Percentiles rank a stretch among this genome's conserved stretches.
Conservation (phyloP, 2,329 filamentous ascomycete species). For the Clonostachys sp. region DNA sequence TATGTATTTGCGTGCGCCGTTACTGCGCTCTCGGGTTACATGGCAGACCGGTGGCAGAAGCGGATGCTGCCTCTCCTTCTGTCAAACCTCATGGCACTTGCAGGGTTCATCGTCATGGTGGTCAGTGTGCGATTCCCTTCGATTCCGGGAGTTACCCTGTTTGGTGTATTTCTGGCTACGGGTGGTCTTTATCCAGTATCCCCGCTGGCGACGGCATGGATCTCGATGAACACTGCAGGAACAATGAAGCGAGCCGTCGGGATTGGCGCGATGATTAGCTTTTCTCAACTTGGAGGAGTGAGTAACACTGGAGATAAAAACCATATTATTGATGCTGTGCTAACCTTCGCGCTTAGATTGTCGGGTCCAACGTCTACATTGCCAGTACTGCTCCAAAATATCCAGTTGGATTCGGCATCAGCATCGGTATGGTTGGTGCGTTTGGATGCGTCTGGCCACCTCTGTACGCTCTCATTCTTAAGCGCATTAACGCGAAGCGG, state of each 20-base stretch:
- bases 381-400: conserved; percentile 3
- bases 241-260: background rate
- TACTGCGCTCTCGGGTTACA: background rate
- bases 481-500: conserved; percentile 11
- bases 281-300: background rate
- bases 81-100: background rate
- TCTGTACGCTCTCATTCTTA: background rate
- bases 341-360: background rate
- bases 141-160: background rate
- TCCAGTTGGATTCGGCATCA: conserved; percentile 4
- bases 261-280: background rate
- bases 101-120: background rate
- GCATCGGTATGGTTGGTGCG: conserved; percentile 1
- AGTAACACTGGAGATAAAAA: background rate
- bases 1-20: conserved; percentile 34
- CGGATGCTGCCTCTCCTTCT: background rate
- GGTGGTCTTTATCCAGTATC: background rate
- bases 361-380: conserved; percentile 6
- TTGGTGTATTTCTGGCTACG: background rate
- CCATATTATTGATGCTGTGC: no score
- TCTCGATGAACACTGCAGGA: background rate
- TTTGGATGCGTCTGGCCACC: background rate
- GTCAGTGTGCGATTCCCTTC: background rate
- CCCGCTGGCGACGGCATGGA: background rate
- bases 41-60: background rate